Percentiles rank a stretch among this genome's conserved stretches.
phyloP scores from a whole-genome alignment of 2,329 filamentous ascomycete genomes.

The Ophiostoma novo-ulmi region DNA sequence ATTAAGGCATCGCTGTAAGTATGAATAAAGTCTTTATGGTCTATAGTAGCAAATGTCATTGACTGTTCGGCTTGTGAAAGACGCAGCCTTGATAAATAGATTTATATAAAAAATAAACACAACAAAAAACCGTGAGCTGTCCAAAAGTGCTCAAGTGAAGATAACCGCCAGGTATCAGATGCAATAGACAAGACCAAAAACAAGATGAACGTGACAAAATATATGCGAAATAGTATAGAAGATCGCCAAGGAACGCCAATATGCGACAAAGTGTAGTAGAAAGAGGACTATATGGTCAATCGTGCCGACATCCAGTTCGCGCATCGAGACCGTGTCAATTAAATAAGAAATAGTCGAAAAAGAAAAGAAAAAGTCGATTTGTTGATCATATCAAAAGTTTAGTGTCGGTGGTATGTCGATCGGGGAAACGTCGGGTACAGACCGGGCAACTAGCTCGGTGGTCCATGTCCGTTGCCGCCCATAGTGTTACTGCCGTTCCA shows the following conservation, averaged over 20 bases:
- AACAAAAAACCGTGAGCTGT: slow-evolving; percentile 7
- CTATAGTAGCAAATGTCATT: not conserved
- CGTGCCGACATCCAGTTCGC: slow-evolving; percentile 23
- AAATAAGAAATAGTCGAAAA: not conserved
- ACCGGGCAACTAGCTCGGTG: slow-evolving; percentile 26
- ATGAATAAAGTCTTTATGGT: not conserved
- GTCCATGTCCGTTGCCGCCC: slow-evolving; percentile 18
- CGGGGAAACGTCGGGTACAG: slow-evolving; percentile 14
- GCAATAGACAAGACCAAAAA: not conserved
- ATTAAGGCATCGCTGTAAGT: no score
- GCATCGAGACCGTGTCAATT: slow-evolving; percentile 15
- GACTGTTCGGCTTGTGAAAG: not conserved
- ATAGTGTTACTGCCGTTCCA: slow-evolving; percentile 23
- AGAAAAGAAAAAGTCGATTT: not conserved
- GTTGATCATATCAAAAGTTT: not conserved
- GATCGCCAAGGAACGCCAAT: slow-evolving; percentile 9
- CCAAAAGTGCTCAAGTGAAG: not conserved
- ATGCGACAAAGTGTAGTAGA: slow-evolving; percentile 2
- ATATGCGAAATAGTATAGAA: not conserved
- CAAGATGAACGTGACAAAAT: not conserved
- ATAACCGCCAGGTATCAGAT: not conserved
- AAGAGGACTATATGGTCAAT: slow-evolving; percentile 1
- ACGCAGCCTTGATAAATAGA: not conserved
- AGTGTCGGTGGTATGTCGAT: not conserved
- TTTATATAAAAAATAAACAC: not conserved